These are phyloP conservation scores for Alternaria sp. DNA, from an alignment of 2,329 filamentous ascomycete genomes.

Conservation along the genomic window DNA sequence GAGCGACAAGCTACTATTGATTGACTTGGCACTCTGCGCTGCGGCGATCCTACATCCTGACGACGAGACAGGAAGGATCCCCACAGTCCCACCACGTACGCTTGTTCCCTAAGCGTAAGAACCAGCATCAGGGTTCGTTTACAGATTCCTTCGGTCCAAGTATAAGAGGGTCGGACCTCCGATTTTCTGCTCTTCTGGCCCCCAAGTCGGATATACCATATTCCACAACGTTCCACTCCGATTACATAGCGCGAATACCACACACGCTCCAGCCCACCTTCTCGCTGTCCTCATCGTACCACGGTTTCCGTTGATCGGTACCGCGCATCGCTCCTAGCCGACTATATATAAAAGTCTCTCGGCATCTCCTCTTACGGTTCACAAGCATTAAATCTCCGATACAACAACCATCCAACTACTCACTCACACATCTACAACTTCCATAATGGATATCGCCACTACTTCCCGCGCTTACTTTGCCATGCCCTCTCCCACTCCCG, in stretches of 20 bases:
- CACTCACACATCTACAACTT: slow-evolving; percentile 2
- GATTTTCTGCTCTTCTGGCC: slow-evolving; percentile 7
- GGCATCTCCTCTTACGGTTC: not conserved
- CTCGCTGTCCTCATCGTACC: not conserved
- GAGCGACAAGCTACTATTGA: slow-evolving; percentile 9
- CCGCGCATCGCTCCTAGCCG: slow-evolving; percentile 2
- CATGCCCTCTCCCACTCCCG: slow-evolving; percentile 41
- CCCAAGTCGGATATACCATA: slow-evolving; percentile 1
- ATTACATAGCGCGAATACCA: slow-evolving; percentile 4
- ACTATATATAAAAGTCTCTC: not conserved
- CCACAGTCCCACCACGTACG: slow-evolving; percentile 11
- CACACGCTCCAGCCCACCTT: not conserved
- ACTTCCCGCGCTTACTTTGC: slow-evolving; percentile 45
- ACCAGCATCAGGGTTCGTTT: slow-evolving; percentile 11
- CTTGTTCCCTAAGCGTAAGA: slow-evolving; percentile 12
- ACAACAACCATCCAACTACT: not conserved
- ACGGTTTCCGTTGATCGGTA: slow-evolving; percentile 12
- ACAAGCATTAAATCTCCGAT: slow-evolving; percentile 10
- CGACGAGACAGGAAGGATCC: slow-evolving; percentile 6
- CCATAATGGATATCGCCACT: slow-evolving; percentile 41
- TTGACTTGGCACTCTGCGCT: slow-evolving; percentile 16
- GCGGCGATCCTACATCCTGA: slow-evolving; percentile 6
- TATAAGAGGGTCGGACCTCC: slow-evolving; percentile 20
- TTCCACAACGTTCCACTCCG: slow-evolving; percentile 3
- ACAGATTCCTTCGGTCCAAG: slow-evolving; percentile 2